Base-by-base conservation (phyloP, 2,329 filamentous ascomycete species). In the Paramyrothecium sp. region DNA sequence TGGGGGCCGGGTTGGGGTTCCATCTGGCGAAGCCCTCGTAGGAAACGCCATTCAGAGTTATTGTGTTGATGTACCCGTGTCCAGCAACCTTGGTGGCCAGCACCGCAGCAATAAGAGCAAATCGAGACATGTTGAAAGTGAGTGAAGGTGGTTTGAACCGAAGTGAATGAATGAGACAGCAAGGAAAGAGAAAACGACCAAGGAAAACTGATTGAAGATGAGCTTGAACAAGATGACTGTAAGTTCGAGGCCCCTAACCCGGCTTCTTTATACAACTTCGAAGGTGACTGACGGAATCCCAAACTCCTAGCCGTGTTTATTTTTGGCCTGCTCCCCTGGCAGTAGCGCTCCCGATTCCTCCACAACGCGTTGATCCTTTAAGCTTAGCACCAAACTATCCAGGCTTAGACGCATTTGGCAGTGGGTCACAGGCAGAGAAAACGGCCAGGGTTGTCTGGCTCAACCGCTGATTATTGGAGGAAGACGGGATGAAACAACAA, bases 1-100 rank as follows among this genome's bases (percentile, higher is more conserved):
- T 54, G 16, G 75, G 73, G 7, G 71, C 70, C 23, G 65, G 63
- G n/a, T 64, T 55, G 33, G 65, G 60, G 63, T 77, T 67, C 61
- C 63, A 65, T n/a, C 58, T 54, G 46, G 26, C 54, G 56, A 63
- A 67, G 3, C 77, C 72, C 46, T 72, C 60, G 69, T 71, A 54
- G 57, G 66, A 75, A 66, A 75, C 50, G 64, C 76, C 63, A 22
- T 66, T 63, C 3, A 68, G 54, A 17, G 61, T 64, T 38, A 65
- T 59, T 1, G 59, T 61, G n/a, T 63, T 58, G 0, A 68, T 49
- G 53, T 67, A 67, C 49, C 65, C 65, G 30, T 67, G 65, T 7
- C 58, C 65, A n/a, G 60, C 55, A 13, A 58, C 66, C 16, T 67
- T 60, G 19, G 65, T 58, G 3, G 58, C 65, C 48, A 67, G 52